Evolutionary conservation across 2,329 filamentous ascomycete species (phyloP).

Genomic region (Byssochlamys sp.): DNA sequence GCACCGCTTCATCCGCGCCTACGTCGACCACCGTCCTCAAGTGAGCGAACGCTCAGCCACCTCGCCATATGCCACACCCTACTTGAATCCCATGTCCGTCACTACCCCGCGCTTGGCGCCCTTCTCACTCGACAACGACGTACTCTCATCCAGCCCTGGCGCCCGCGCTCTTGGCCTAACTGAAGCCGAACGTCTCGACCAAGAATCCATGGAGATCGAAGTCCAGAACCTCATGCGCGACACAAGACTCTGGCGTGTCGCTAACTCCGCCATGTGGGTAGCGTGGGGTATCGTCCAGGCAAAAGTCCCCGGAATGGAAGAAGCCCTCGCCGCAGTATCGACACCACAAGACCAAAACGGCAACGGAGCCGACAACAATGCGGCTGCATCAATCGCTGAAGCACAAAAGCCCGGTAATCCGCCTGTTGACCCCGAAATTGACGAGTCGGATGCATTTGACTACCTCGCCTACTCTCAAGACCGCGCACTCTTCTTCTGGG

Average conservation of each 20-base stretch:
- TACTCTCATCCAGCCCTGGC: conserved; percentile 47
- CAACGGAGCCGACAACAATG: conserved; percentile 7
- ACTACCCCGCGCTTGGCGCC: conserved; percentile 43
- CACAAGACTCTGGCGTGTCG: conserved; percentile 72
- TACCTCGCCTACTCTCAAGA: conserved; percentile 88
- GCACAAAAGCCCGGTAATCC: conserved; percentile 14
- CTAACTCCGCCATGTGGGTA: conserved; percentile 83
- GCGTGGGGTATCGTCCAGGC: conserved; percentile 96
- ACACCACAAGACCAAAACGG: conserved; percentile 12
- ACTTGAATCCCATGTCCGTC: conserved; percentile 44
- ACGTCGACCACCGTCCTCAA: conserved; percentile 69
- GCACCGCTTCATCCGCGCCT: conserved; percentile 72
- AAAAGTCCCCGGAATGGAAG: conserved; percentile 64
- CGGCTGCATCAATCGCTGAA: not conserved
- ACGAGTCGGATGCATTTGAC: conserved; percentile 69
- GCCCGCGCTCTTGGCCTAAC: conserved; percentile 33
- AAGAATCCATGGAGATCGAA: conserved; percentile 57
- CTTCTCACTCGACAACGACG: conserved; percentile 68
- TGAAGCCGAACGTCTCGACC: conserved; percentile 53
- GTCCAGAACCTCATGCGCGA: conserved; percentile 66
- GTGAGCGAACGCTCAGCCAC: conserved; percentile 12
- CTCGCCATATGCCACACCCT: conserved; percentile 20
- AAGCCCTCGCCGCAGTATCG: conserved; percentile 15
- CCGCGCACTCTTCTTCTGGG: conserved; percentile 86
- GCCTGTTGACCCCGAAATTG: conserved; percentile 39